Conservation (phyloP, 495 filamentous ascomycete genomes). For the Annulohypoxylon maeteangense region DNA sequence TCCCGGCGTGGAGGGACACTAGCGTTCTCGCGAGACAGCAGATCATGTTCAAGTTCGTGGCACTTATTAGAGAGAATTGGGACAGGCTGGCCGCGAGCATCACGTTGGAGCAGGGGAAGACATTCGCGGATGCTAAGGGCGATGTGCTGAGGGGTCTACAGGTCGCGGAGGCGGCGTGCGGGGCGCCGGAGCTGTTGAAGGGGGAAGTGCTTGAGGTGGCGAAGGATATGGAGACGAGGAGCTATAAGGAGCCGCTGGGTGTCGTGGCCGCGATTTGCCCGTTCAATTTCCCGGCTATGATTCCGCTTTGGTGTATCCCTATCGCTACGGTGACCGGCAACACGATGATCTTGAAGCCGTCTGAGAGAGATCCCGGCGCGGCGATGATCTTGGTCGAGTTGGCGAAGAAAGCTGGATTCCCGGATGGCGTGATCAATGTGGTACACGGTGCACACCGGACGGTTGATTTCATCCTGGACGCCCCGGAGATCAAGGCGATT, state of each 20-base stretch:
- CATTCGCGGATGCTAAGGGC: constrained; percentile 92
- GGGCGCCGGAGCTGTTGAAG: constrained; percentile 91
- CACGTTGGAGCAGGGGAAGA: constrained; percentile 98
- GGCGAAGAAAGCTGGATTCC: constrained; percentile 90
- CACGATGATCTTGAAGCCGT: constrained; percentile 94
- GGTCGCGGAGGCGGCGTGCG: constrained; percentile 95
- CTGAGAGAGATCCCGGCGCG: constrained; percentile 97
- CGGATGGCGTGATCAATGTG: constrained; percentile 92
- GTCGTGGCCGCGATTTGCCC: constrained; percentile 98
- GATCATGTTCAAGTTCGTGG: constrained; percentile 97
- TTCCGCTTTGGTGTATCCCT: constrained; percentile 96
- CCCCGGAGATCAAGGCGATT: constrained; percentile 96
- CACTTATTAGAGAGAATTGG: constrained; percentile 92
- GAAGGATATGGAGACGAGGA: constrained; percentile 98
- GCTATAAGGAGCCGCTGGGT: constrained; percentile 91
- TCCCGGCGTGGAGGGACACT: constrained; percentile 84
- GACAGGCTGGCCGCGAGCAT: constrained; percentile 95
- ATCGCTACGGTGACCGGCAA: constrained; percentile 96
- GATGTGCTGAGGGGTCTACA: constrained; percentile 96
- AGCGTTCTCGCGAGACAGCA: constrained; percentile 88
- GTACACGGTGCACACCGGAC: constrained; percentile 91
- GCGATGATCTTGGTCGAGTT: constrained; percentile 98
- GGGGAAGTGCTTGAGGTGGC: constrained; percentile 96
- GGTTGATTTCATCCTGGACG: constrained; percentile 97
- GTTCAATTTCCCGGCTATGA: constrained; percentile 99